Conservation (phyloP, 2,329 filamentous ascomycete species). For the Orbilia ellipsospora region DNA sequence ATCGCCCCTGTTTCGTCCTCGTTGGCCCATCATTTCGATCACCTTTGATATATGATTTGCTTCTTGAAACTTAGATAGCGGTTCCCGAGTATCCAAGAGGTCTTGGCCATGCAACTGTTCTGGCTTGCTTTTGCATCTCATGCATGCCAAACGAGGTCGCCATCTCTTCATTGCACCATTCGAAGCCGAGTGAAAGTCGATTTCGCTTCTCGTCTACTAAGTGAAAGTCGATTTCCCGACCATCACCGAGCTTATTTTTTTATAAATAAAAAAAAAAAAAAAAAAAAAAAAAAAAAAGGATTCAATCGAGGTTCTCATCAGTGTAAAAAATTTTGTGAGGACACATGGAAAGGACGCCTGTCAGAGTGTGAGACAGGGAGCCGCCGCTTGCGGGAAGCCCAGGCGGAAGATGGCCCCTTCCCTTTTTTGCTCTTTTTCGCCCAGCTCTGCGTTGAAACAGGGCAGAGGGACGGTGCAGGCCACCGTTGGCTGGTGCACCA, state of each 20-base stretch:
- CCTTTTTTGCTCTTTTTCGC: conserved; percentile 12
- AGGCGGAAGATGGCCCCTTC: conserved; percentile 26
- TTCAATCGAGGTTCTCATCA: background rate
- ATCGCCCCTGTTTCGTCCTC: conserved; percentile 32
- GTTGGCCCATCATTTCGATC: conserved; percentile 20
- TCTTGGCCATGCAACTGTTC: conserved; percentile 37
- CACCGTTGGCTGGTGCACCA: background rate
- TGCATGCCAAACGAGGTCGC: background rate
- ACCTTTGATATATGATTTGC: background rate
- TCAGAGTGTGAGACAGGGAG: conserved; percentile 43
- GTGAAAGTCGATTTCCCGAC: too few relatives aligned
- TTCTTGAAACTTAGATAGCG: conserved; percentile 36
- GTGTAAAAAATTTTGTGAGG: too few relatives aligned
- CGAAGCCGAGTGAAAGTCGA: too few relatives aligned
- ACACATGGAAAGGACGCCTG: background rate
- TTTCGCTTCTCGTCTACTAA: too few relatives aligned
- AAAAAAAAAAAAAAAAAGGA: too few relatives aligned
- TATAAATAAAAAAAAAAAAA: too few relatives aligned
- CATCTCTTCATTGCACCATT: too few relatives aligned
- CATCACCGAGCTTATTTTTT: too few relatives aligned
- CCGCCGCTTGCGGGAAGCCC: conserved; percentile 46
- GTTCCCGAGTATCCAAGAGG: conserved; percentile 14
- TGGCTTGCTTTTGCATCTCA: conserved; percentile 18
- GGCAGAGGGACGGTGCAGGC: conserved; percentile 2
- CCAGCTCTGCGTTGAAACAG: conserved; percentile 29